A percentile compares a stretch with the other conserved stretches of the same genome.
phyloP scores from a whole-genome alignment of 208 protist genomes.

The Trypanosoma congolense region DNA sequence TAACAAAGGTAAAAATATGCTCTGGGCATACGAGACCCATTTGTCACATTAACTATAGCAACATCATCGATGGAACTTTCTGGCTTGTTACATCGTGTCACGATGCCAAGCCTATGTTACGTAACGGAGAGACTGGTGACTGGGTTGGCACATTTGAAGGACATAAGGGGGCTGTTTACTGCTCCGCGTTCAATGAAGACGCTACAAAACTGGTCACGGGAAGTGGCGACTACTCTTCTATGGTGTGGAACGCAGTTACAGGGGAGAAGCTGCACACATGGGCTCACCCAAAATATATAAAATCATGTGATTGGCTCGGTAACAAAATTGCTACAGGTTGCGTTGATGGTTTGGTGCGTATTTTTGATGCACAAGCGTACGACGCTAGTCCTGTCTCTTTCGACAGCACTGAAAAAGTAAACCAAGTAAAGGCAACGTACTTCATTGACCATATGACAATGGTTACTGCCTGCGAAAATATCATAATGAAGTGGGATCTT shows the following conservation, averaged over 20 bases:
- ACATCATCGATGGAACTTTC: constrained; percentile 86
- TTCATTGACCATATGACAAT: constrained; percentile 83
- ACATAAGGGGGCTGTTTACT: constrained; percentile 94
- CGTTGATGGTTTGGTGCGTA: constrained; percentile 86
- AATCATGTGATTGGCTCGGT: constrained; percentile 88
- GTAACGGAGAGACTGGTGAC: constrained; percentile 92
- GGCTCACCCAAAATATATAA: constrained; percentile 93
- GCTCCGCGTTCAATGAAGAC: constrained; percentile 79
- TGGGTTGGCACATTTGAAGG: constrained; percentile 95
- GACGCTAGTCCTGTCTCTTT: constrained; percentile 72
- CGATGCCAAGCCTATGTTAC: constrained; percentile 91
- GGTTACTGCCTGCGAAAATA: constrained; percentile 78
- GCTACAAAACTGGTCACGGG: constrained; percentile 88
- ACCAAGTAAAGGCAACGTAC: constrained; percentile 78
- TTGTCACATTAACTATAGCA: constrained; percentile 90
- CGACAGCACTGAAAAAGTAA: constrained; percentile 50
- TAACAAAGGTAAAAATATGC: constrained; percentile 87
- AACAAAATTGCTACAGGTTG: constrained; percentile 86
- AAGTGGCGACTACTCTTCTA: constrained; percentile 91
- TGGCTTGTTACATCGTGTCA: constrained; percentile 91
- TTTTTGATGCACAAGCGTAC: constrained; percentile 87
- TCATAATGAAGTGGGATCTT: constrained; percentile 89
- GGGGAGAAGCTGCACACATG: constrained; percentile 88
- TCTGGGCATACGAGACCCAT: constrained; percentile 87
- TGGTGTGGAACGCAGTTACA: constrained; percentile 90